phyloP scores from a whole-genome alignment of 2,329 filamentous ascomycete genomes.

The Plenodomus biglobosus region DNA sequence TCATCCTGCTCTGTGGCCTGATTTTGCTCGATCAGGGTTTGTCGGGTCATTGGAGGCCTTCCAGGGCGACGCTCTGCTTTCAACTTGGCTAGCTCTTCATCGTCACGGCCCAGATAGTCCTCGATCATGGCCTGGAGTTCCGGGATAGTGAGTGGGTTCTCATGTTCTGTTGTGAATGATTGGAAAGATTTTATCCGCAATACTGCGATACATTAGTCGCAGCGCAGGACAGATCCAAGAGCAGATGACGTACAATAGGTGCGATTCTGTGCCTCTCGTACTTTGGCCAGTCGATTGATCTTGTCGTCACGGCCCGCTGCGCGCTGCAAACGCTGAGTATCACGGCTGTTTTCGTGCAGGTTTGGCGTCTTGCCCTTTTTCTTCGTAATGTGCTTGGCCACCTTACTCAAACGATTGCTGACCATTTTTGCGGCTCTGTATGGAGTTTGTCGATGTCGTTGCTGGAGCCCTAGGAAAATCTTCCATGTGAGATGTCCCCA shows the following conservation, averaged over 20 bases:
- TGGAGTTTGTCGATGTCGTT: constrained; percentile 9
- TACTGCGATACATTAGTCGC: constrained; percentile 50
- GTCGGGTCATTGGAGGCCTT: constrained; percentile 72
- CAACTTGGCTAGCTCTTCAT: constrained; percentile 67
- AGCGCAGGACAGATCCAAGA: neutral
- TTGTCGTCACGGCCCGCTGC: constrained; percentile 82
- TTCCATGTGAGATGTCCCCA: constrained; percentile 17
- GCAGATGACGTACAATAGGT: constrained; percentile 62
- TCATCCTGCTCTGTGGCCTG: constrained; percentile 74
- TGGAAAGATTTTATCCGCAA: constrained; percentile 73
- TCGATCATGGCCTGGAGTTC: constrained; percentile 57
- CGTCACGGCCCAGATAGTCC: constrained; percentile 60
- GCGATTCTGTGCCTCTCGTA: constrained; percentile 72
- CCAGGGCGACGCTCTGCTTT: constrained; percentile 75
- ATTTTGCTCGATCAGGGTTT: constrained; percentile 74
- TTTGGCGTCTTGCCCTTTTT: constrained; percentile 75
- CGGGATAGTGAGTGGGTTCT: constrained; percentile 50
- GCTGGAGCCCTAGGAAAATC: constrained; percentile 23
- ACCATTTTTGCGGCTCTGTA: constrained; percentile 28
- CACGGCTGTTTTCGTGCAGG: constrained; percentile 84
- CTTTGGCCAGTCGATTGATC: constrained; percentile 69
- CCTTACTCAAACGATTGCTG: constrained; percentile 71
- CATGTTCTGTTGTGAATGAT: constrained; percentile 59
- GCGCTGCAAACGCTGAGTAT: constrained; percentile 77
- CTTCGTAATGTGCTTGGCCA: constrained; percentile 85